phyloP scores from a whole-genome alignment of 169 alveolate species.

The Plasmodium adleri region DNA sequence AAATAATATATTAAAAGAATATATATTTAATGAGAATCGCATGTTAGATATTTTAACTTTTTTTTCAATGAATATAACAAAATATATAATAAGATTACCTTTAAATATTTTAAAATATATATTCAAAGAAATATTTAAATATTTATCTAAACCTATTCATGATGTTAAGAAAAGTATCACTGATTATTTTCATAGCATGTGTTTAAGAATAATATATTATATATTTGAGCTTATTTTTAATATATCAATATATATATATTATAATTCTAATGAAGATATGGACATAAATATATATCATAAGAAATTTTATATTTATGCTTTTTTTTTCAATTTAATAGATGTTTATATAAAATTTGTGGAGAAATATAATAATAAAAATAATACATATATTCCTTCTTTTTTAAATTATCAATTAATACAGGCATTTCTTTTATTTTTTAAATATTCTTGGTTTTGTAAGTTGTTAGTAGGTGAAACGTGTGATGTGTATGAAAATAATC shows the following conservation, averaged over 20 bases:
- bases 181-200: constrained; percentile 28
- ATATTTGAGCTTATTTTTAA: constrained; percentile 29
- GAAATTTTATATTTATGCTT: constrained; percentile 24
- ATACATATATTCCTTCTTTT: constrained; percentile 28
- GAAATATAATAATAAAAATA: constrained; percentile 48
- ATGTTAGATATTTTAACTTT: constrained; percentile 18
- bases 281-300: constrained; percentile 9
- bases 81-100: constrained; percentile 18
- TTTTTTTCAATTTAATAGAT: constrained; percentile 47
- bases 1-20: constrained; percentile 20
- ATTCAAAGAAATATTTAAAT: constrained; percentile 48
- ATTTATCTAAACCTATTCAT: constrained; percentile 45
- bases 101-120: constrained; percentile 25
- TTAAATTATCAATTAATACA: constrained; percentile 36
- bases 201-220: constrained; percentile 35
- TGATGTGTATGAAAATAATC: background rate
- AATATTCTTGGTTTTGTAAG: constrained; percentile 4
- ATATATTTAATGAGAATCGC: constrained; percentile 9
- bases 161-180: constrained; percentile 59
- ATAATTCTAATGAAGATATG: constrained; percentile 6
- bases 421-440: constrained; percentile 46
- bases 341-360: constrained; percentile 46
- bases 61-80: constrained; percentile 11
- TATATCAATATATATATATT: constrained; percentile 24
- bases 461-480: background rate